Evolutionary conservation across 805 yeast species (phyloP).

Genomic region (Candida hungchunana): DNA sequence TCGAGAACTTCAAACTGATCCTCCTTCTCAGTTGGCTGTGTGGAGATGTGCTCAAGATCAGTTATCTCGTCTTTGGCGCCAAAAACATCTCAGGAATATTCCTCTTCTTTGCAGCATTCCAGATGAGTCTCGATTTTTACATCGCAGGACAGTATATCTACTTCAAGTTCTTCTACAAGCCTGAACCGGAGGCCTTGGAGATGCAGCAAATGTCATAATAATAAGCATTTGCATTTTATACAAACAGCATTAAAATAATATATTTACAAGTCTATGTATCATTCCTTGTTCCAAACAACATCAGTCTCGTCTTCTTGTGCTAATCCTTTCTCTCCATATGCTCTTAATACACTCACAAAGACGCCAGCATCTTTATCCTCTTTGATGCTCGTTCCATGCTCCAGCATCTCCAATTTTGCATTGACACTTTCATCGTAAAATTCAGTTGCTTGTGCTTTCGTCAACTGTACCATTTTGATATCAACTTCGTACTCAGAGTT

Average conservation of each 20-base stretch:
- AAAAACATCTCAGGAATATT: slow-evolving; percentile 61
- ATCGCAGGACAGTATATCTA: slow-evolving; percentile 71
- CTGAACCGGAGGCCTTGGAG: slow-evolving; percentile 11
- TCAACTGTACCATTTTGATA: slow-evolving; percentile 27
- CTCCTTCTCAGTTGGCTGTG: slow-evolving; percentile 80
- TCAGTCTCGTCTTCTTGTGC: not conserved
- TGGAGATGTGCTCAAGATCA: slow-evolving; percentile 78
- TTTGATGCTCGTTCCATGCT: slow-evolving; percentile 20
- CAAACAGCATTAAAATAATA: no score
- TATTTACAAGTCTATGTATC: no score
- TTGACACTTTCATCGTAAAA: slow-evolving; percentile 23
- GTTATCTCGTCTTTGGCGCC: slow-evolving; percentile 74
- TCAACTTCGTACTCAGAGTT: slow-evolving; percentile 32
- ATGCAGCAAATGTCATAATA: slow-evolving; percentile 9
- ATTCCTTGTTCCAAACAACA: slow-evolving; percentile 24
- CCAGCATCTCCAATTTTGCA: slow-evolving; percentile 25
- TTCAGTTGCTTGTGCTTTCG: slow-evolving; percentile 12
- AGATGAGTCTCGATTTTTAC: slow-evolving; percentile 67
- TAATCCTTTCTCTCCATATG: slow-evolving; percentile 28
- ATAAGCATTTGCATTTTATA: no score
- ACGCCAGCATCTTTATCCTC: slow-evolving; percentile 19
- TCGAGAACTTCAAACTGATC: slow-evolving; percentile 75
- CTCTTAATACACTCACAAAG: slow-evolving; percentile 26
- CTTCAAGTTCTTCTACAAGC: slow-evolving; percentile 41
- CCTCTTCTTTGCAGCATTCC: slow-evolving; percentile 69